These are phyloP conservation scores for Kentomonas sorsogonicus DNA, from an alignment of 208 protist species.

Conservation along the genomic window DNA sequence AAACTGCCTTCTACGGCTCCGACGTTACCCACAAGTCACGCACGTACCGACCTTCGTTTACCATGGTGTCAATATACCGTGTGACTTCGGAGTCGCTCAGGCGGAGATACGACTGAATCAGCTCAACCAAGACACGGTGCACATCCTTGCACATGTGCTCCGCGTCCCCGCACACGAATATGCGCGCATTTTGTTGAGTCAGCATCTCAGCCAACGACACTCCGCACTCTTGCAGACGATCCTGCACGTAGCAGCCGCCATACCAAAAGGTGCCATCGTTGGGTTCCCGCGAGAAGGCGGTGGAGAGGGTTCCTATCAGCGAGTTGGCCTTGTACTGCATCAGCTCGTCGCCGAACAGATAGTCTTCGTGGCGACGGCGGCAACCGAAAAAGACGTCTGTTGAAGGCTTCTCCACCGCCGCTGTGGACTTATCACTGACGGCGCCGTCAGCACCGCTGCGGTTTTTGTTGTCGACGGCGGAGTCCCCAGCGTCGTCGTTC, in stretches of 20 bases:
- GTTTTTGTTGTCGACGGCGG: background rate
- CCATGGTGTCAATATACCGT: slow-evolving; percentile 29
- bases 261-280: slow-evolving; percentile 54
- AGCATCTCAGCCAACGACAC: slow-evolving; percentile 31
- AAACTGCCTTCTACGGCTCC: too few relatives aligned
- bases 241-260: slow-evolving; percentile 68
- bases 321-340: slow-evolving; percentile 21
- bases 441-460: background rate
- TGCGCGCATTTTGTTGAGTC: slow-evolving; percentile 27
- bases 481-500: background rate
- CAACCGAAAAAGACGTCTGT: slow-evolving; percentile 64
- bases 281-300: slow-evolving; percentile 55
- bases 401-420: too few relatives aligned
- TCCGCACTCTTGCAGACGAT: slow-evolving; percentile 36
- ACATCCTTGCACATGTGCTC: slow-evolving; percentile 63
- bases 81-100: slow-evolving; percentile 9
- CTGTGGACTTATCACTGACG: background rate
- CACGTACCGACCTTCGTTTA: slow-evolving; percentile 28
- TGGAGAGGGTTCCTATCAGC: slow-evolving; percentile 31
- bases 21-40: slow-evolving; percentile 59
- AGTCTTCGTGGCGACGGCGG: slow-evolving; percentile 30
- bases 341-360: slow-evolving; percentile 47
- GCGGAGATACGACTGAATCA: slow-evolving; percentile 35
- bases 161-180: slow-evolving; percentile 74
- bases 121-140: slow-evolving; percentile 24